These are phyloP conservation scores for Pseudopithomyces chartarum DNA, from an alignment of 2,329 filamentous ascomycete species.

Conservation along the genomic window DNA sequence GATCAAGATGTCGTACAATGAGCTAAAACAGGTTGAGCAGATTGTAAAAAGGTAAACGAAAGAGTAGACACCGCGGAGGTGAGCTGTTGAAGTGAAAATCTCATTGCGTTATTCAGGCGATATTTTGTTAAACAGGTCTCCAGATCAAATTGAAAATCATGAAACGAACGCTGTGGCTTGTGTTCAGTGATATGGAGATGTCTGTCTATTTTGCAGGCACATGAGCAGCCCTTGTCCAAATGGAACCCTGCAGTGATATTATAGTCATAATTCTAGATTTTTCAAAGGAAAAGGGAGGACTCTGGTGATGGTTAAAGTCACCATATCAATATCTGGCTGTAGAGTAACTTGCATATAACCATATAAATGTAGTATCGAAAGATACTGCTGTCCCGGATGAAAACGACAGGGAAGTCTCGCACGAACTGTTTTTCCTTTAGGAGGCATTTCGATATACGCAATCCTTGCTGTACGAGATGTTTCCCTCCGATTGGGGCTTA, in stretches of 20 bases:
- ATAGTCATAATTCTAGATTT: neutral
- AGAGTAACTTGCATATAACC: neutral
- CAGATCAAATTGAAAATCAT: too few species aligned
- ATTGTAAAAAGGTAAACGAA: neutral
- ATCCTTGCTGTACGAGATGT: neutral
- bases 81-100: constrained; percentile 5
- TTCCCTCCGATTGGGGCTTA: neutral
- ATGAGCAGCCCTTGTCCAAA: neutral
- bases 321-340: neutral
- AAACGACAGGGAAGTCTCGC: neutral
- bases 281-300: neutral
- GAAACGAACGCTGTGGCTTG: neutral
- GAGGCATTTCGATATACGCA: neutral
- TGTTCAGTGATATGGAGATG: neutral
- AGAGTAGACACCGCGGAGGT: neutral
- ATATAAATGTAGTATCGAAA: neutral
- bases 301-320: neutral
- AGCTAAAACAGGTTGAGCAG: neutral
- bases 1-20: neutral
- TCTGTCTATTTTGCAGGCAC: neutral
- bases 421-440: neutral
- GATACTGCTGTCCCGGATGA: neutral
- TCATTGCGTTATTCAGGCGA: neutral
- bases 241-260: neutral
- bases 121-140: neutral